phyloP scores from a whole-genome alignment of 140 eudicot genomes.

The Ambrosia hybrid region DNA sequence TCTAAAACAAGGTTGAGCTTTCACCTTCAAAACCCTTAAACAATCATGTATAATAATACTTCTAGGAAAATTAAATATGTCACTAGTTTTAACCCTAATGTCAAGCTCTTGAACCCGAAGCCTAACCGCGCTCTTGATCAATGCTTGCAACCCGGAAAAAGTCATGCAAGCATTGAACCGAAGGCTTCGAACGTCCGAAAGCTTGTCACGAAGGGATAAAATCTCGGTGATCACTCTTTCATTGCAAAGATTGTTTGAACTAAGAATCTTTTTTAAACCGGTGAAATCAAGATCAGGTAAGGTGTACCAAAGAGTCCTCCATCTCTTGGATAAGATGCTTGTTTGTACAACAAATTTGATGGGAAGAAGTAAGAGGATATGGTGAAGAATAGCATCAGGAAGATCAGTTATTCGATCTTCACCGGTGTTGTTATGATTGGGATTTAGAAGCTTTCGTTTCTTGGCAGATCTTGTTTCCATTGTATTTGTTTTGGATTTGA shows the following conservation, averaged over 20 bases:
- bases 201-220: slow-evolving; percentile 41
- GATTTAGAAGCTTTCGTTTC: slow-evolving; percentile 46
- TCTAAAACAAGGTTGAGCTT: slow-evolving; percentile 54
- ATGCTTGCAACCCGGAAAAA: slow-evolving; percentile 42
- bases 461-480: slow-evolving; percentile 88
- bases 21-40: slow-evolving; percentile 48
- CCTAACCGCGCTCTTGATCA: slow-evolving; percentile 53
- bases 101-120: slow-evolving; percentile 70
- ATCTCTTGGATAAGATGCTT: slow-evolving; percentile 54
- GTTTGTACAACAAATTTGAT: slow-evolving; percentile 53
- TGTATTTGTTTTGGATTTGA: slow-evolving; percentile 3
- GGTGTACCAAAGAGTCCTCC: slow-evolving; percentile 63
- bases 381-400: slow-evolving; percentile 64
- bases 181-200: slow-evolving; percentile 43
- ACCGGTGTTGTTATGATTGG: slow-evolving; percentile 15
- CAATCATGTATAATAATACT: slow-evolving; percentile 35
- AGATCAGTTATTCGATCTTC: slow-evolving; percentile 71
- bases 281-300: slow-evolving; percentile 80
- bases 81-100: slow-evolving; percentile 53
- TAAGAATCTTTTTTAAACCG: background rate
- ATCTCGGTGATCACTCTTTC: slow-evolving; percentile 37
- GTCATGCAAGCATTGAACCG: slow-evolving; percentile 46
- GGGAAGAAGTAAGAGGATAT: slow-evolving; percentile 51
- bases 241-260: slow-evolving; percentile 14
- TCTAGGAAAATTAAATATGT: slow-evolving; percentile 64